Base-by-base conservation (phyloP, 2,329 filamentous ascomycete species). In the Neoscytalidium dimidiatum region DNA sequence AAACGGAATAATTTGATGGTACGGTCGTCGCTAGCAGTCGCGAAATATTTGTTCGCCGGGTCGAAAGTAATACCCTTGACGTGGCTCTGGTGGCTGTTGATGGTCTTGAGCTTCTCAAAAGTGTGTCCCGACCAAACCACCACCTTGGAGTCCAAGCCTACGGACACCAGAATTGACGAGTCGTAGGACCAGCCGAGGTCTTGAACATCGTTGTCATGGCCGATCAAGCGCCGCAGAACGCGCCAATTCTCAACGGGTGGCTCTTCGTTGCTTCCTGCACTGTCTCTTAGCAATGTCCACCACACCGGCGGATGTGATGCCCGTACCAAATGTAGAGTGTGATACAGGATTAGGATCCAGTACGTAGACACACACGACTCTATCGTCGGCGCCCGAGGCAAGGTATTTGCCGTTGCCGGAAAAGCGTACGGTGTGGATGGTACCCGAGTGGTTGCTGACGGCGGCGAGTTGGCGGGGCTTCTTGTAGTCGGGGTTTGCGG, bases 21-120 rank as follows among this genome's bases (percentile, higher is more conserved):
- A 66, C 95, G 89, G 78, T 99, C 95, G 77, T 99, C 95, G 79
- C 93, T 97, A 2, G 96, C 94, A 0, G 96, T 99, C 17, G 96
- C 95, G 78, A 99, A 99, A 82, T 97, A 99, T 76, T 98, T 99
- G 82, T 98, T 98, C 46, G 95, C 95, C 0, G 95, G 95, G 75
- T 99, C 95, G 74, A 99, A 99, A 0, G 94, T 97, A 72, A 99
- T 96, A 67, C 96, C 95, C 78, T 99, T 99, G 81, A 99, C 95
- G 76, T 98, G 96, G 76, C 93, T 97, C 77, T 96, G 92, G 78
- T 99, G 95, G 66, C 94, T 90, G 2, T 93, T 89, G 4, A 99
- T 82, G 3, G 92, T 94, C 84, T 98, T 98, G 69, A 99, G 85
- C 81, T 96, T 98, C 81, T 99, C 95, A 71, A 99, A 99, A 0